Base-by-base conservation (phyloP, 805 yeast genomes). In the Starmera quercuum region DNA sequence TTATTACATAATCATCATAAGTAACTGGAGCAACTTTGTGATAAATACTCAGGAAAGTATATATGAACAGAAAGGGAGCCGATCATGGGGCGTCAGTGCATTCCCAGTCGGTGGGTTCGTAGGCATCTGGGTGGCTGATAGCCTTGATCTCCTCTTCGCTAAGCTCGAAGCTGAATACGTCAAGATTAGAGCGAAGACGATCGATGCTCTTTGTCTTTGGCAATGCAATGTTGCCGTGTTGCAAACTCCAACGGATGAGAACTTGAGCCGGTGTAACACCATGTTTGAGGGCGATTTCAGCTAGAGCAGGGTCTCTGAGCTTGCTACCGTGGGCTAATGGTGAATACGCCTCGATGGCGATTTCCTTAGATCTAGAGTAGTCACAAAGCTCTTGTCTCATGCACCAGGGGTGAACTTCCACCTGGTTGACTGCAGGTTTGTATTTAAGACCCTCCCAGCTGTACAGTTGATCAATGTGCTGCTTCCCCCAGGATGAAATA, bases 21-120 rank as follows among this genome's bases (percentile, higher is more conserved):
- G n/a, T n/a, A n/a, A n/a, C n/a, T n/a, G n/a, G n/a, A n/a, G n/a
- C n/a, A n/a, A n/a, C n/a, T n/a, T n/a, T n/a, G n/a, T n/a, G n/a
- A n/a, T n/a, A n/a, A n/a, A n/a, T n/a, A n/a, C n/a, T n/a, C n/a
- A n/a, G n/a, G n/a, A n/a, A n/a, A n/a, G n/a, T n/a, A n/a, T n/a
- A n/a, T n/a, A n/a, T n/a, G n/a, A n/a, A n/a, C n/a, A n/a, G n/a
- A n/a, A n/a, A n/a, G n/a, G n/a, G 31, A 22, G 31, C 21, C 15
- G 29, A 33, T 24, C 14, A 24, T 24, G 26, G 26, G 9, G 26
- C 25, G 17, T 23, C 21, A 15, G 28, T 31, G 20, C 29, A 23
- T 23, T 79, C 86, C 86, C 86, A 80, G 30, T 78, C 86, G 1
- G 85, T 77, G 9, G 85, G 84, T 39, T 78, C 84, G 43, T 80